Evolutionary conservation across 2,329 filamentous ascomycete genomes (phyloP).

Genomic region (Ambrosiella cleistominuta): DNA sequence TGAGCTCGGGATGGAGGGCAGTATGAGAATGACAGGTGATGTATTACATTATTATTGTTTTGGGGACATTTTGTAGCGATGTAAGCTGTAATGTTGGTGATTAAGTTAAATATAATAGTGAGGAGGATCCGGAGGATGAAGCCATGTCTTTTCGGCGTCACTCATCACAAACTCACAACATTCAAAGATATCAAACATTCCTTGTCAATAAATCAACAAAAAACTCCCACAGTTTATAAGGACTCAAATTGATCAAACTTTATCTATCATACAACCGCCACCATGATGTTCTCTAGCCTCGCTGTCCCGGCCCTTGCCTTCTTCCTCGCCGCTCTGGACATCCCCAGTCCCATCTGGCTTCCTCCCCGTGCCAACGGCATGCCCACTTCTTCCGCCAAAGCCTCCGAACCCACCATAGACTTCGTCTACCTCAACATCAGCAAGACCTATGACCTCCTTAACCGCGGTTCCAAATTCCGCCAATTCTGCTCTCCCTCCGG

Average conservation of each 20-base stretch:
- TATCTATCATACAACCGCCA: neutral
- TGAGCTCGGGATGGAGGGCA: no score
- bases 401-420: neutral
- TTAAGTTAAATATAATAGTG: neutral
- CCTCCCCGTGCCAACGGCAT: conserved; percentile 15
- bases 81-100: neutral
- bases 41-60: neutral
- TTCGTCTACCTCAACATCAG: conserved; percentile 7
- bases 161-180: neutral
- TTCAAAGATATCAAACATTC: neutral
- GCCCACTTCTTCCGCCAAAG: neutral
- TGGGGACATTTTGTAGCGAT: neutral
- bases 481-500: conserved; percentile 4
- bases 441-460: conserved; percentile 9
- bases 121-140: neutral
- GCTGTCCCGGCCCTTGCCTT: conserved; percentile 14
- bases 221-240: neutral
- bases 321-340: conserved; percentile 15
- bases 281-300: conserved; percentile 16
- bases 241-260: neutral
- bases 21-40: no score
- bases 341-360: conserved; percentile 14
- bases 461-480: conserved; percentile 1
- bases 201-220: no score
- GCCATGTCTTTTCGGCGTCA: neutral